phyloP scores from a whole-genome alignment of 495 filamentous ascomycete genomes.

The Pseudomonodictys pantanalensis region DNA sequence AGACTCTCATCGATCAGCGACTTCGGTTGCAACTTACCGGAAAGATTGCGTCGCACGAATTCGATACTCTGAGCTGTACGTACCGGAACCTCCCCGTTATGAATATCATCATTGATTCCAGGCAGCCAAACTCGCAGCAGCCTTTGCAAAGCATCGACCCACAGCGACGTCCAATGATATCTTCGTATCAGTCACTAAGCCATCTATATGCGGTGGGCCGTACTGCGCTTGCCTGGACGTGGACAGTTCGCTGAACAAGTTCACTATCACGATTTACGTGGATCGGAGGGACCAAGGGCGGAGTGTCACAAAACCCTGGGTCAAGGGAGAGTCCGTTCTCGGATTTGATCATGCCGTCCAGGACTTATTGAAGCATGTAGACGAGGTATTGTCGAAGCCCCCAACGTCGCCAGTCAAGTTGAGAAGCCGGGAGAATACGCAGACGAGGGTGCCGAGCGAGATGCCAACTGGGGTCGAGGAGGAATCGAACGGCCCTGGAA shows the following conservation, averaged over 20 bases:
- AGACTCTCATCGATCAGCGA: too few species aligned
- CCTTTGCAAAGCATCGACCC: not conserved
- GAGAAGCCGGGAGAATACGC: too few species aligned
- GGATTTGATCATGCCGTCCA: not conserved
- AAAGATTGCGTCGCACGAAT: too few species aligned
- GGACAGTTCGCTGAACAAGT: not conserved
- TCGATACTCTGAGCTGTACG: too few species aligned
- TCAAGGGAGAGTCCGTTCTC: not conserved
- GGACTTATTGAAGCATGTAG: not conserved
- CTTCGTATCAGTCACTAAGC: not conserved
- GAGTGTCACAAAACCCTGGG: not conserved
- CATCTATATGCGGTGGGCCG: not conserved
- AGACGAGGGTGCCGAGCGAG: too few species aligned
- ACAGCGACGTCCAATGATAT: not conserved
- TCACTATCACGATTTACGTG: not conserved
- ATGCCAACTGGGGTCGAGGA: too few species aligned
- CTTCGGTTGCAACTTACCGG: too few species aligned
- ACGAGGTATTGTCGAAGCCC: not conserved
- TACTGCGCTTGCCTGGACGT: not conserved
- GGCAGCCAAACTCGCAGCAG: conserved; percentile 3
- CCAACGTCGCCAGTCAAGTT: too few species aligned
- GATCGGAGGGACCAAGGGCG: not conserved
- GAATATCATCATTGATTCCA: too few species aligned
- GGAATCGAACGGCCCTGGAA: too few species aligned
- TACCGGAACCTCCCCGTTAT: too few species aligned